Percentiles rank a stretch among this genome's conserved stretches.
Evolutionary conservation across 1,284 basidiomycete genomes (phyloP).

Genomic region (Apiotrichum mycotoxinovorans): DNA sequence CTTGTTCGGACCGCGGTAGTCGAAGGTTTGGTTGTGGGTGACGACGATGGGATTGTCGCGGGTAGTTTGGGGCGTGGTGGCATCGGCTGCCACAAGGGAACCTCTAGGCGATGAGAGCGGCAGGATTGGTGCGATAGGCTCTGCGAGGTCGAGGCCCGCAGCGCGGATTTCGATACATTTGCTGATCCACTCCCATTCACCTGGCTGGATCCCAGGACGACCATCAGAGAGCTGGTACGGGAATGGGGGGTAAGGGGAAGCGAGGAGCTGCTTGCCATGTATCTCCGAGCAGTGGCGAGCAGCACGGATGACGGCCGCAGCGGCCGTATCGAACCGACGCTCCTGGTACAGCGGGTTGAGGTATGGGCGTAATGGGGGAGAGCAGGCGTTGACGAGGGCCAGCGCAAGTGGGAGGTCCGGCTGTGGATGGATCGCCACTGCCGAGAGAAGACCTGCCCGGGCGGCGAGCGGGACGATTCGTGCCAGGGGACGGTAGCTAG

Average conservation of each 20-base stretch:
- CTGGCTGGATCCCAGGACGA: neutral
- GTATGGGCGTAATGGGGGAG: neutral
- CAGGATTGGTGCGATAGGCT: neutral
- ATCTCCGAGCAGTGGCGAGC: neutral
- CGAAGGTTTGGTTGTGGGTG: neutral
- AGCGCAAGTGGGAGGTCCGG: constrained; percentile 9
- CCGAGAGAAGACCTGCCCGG: neutral
- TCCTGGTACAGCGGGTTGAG: neutral
- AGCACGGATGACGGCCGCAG: constrained; percentile 4
- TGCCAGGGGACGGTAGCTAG: neutral
- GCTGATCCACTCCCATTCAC: neutral
- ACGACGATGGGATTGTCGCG: neutral
- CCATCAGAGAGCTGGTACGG: neutral
- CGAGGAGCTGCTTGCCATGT: neutral
- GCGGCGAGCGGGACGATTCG: neutral
- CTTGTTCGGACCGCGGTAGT: neutral
- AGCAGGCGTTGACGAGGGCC: neutral
- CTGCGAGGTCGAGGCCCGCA: neutral
- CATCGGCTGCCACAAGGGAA: neutral
- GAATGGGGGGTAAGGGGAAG: neutral
- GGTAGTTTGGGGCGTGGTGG: neutral
- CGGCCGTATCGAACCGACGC: constrained; percentile 11
- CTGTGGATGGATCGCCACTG: neutral
- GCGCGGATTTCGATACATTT: neutral
- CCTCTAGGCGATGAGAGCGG: neutral